These are phyloP conservation scores for Metroxylon sagu DNA, from an alignment of 176 grass and related monocot species.

Conservation along the genomic window DNA sequence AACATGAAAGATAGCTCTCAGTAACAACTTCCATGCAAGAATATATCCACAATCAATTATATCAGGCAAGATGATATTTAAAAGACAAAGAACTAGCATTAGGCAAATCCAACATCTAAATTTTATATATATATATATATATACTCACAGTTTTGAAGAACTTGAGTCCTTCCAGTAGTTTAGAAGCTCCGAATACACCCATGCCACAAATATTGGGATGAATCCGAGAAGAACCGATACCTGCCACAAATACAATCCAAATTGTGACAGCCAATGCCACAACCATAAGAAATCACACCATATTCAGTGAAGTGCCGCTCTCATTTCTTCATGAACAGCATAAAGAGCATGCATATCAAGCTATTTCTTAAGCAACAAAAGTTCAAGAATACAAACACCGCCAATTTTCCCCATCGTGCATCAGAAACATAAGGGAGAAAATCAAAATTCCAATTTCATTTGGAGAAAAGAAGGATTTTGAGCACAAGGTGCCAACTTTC, in stretches of 20 bases:
- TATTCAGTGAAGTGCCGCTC: too few species aligned
- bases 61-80: background rate
- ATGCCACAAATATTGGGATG: conserved; percentile 64
- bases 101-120: background rate
- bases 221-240: conserved; percentile 69
- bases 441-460: background rate
- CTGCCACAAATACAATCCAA: conserved; percentile 26
- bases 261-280: too few species aligned
- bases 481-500: background rate
- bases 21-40: too few species aligned
- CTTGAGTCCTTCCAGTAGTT: conserved; percentile 46
- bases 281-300: too few species aligned
- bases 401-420: background rate
- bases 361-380: background rate
- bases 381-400: background rate
- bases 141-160: conserved; percentile 67
- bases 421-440: background rate
- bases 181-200: conserved; percentile 66
- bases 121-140: conserved; percentile 2
- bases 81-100: background rate
- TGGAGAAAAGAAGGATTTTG: background rate
- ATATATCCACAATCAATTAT: too few species aligned
- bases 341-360: background rate
- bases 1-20: too few species aligned
- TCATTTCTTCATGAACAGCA: background rate